phyloP scores from a whole-genome alignment of 441 rosid species.

The Croton setiger region DNA sequence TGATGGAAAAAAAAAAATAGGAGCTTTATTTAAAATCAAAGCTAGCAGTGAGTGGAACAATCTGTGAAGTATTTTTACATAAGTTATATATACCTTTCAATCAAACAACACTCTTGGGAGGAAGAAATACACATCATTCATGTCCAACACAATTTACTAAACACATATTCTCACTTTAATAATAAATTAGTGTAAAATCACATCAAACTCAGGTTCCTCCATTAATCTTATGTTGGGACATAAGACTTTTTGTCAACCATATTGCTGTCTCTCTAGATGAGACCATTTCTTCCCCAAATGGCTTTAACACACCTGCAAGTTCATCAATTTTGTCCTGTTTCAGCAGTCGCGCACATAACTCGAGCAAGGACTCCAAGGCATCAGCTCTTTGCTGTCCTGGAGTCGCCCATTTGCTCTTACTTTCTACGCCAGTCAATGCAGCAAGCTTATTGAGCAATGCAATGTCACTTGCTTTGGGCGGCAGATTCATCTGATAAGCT shows the following conservation, averaged over 20 bases:
- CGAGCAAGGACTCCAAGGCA: conserved; percentile 86
- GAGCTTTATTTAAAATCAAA: conserved; percentile 19
- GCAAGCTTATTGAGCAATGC: conserved; percentile 52
- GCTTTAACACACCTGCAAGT: conserved; percentile 77
- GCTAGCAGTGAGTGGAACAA: conserved; percentile 17
- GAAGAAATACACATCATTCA: conserved; percentile 17
- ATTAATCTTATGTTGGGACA: conserved; percentile 61
- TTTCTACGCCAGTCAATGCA: conserved; percentile 41
- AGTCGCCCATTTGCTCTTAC: conserved; percentile 44
- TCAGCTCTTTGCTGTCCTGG: conserved; percentile 74
- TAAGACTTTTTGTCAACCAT: conserved; percentile 88
- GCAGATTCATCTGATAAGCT: conserved; percentile 26
- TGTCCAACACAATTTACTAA: conserved; percentile 19
- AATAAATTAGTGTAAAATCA: conserved; percentile 30
- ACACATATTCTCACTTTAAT: conserved; percentile 15
- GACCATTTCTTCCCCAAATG: conserved; percentile 89
- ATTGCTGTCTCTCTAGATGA: conserved; percentile 98
- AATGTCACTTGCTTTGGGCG: conserved; percentile 46
- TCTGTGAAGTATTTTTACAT: conserved; percentile 17
- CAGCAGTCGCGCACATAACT: conserved; percentile 81
- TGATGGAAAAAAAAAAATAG: background rate
- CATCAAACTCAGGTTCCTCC: conserved; percentile 40
- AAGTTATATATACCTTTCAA: conserved; percentile 23
- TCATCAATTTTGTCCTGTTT: conserved; percentile 86
- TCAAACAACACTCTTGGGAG: conserved; percentile 26